Percentiles rank a stretch among this genome's conserved stretches.
Evolutionary conservation across 2,329 filamentous ascomycete species (phyloP).

Genomic region (Parasarocladium wereldwijsianum): DNA sequence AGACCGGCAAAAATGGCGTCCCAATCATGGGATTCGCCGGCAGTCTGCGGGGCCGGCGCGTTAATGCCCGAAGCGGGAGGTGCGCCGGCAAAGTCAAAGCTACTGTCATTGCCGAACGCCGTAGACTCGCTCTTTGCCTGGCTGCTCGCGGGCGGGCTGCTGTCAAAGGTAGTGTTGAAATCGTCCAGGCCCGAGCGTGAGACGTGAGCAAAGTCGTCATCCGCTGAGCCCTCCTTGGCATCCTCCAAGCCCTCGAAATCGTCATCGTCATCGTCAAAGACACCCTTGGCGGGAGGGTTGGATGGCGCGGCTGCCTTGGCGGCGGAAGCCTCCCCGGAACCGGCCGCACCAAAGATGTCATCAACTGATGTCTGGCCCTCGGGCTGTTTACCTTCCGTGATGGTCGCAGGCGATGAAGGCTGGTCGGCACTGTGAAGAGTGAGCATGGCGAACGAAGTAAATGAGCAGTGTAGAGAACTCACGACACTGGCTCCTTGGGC

Average conservation of each 20-base stretch:
- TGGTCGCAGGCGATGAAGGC: slow-evolving; percentile 16
- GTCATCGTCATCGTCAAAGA: slow-evolving; percentile 63
- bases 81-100: slow-evolving; percentile 41
- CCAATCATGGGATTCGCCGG: slow-evolving; percentile 62
- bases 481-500: slow-evolving; percentile 11
- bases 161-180: slow-evolving; percentile 73
- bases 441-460: slow-evolving; percentile 4
- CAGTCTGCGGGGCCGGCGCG: slow-evolving; percentile 23
- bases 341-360: slow-evolving; percentile 26
- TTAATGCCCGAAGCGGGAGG: slow-evolving; percentile 16
- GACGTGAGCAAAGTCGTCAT: slow-evolving; percentile 67
- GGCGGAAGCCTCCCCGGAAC: slow-evolving; percentile 12
- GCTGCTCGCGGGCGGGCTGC: slow-evolving; percentile 41
- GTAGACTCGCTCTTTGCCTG: slow-evolving; percentile 38
- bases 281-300: slow-evolving; percentile 26
- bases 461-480: no score
- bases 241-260: slow-evolving; percentile 76
- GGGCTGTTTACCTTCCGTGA: slow-evolving; percentile 11
- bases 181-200: slow-evolving; percentile 59
- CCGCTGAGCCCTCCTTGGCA: slow-evolving; percentile 64
- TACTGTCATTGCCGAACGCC: slow-evolving; percentile 37
- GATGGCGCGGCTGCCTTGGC: slow-evolving; percentile 16
- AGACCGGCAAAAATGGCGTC: slow-evolving; percentile 83
- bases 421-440: slow-evolving; percentile 12
- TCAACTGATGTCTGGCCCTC: slow-evolving; percentile 17